A percentile compares a stretch with the other conserved stretches of the same genome.
Evolutionary conservation across 106 monocot genomes (phyloP).

Genomic region (Allium fistulosum): DNA sequence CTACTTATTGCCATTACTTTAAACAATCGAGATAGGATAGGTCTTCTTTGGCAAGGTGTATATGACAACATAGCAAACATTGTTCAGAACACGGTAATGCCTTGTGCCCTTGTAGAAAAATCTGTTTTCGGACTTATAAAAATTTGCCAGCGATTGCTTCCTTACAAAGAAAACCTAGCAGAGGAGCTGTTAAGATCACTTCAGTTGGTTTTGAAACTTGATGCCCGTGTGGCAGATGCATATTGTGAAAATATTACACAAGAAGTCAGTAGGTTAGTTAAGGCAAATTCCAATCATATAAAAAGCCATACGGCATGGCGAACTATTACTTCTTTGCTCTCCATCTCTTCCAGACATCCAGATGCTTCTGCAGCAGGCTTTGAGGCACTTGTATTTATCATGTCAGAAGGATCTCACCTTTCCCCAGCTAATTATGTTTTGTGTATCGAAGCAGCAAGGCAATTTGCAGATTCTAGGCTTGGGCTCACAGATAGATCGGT

Average conservation of each 20-base stretch:
- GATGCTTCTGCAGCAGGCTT: conserved; percentile 72
- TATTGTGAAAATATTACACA: conserved; percentile 77
- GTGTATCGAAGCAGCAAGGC: conserved; percentile 49
- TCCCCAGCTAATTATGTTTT: conserved; percentile 53
- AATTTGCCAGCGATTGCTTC: conserved; percentile 68
- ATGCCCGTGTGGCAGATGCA: conserved; percentile 78
- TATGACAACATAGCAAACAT: conserved; percentile 62
- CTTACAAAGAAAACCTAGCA: conserved; percentile 65
- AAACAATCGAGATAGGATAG: conserved; percentile 74
- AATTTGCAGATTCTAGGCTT: conserved; percentile 71
- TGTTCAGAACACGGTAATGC: conserved; percentile 71
- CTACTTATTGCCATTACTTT: conserved; percentile 62
- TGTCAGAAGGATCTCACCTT: conserved; percentile 64
- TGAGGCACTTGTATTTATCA: conserved; percentile 60
- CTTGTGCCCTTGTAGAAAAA: conserved; percentile 66
- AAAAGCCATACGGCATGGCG: conserved; percentile 67
- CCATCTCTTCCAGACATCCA: conserved; percentile 65
- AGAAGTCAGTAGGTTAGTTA: conserved; percentile 61
- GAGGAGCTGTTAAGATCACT: conserved; percentile 68
- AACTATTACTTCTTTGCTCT: conserved; percentile 53
- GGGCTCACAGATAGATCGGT: conserved; percentile 41
- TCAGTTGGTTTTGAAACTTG: conserved; percentile 70
- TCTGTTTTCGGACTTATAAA: conserved; percentile 65
- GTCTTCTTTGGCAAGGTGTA: conserved; percentile 54
- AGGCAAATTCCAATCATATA: conserved; percentile 66